Base-by-base conservation (phyloP, 2,329 filamentous ascomycete species). In the Huntiella moniliformis region DNA sequence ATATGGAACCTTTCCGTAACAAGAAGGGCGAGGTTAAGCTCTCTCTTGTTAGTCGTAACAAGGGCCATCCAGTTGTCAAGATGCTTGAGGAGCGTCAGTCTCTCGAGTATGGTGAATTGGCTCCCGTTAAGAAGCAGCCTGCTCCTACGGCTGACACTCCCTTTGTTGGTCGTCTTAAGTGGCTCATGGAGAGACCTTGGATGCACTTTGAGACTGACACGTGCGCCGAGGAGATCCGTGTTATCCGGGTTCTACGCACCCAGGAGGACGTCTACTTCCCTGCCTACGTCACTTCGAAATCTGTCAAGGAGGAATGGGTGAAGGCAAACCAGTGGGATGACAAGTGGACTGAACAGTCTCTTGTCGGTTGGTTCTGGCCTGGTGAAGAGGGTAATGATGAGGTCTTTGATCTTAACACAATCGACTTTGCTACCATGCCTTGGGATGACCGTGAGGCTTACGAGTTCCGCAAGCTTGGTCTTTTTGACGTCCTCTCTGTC, bases 301-400 rank as follows among this genome's bases (percentile, higher is more conserved):
- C 22, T 3, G 22, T 28, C 6, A 28, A 28, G 7, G 22, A 28
- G 22, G 22, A 28, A 28, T 28, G 22, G 22, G 22, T 28, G 22
- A 28, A 28, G 22, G 22, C 22, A 28, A 5, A 5, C 22, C 22
- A 28, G 22, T 28, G 22, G 22, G 22, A 28, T 28, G 22, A 28
- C 6, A 28, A 28, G 22, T 28, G 22, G 22, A 28, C 22, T 28
- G 22, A 28, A 8, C 22, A 5, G 22, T 28, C 22, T n/a, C 28
- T 46, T 3, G 37, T 50, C 17, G 48, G 48, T 12, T 50, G 48
- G 48, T 40, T 35, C 7, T 50, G 48, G 48, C 43, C 48, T 34
- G 39, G 32, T 15, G 48, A 50, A n/a, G 35, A 31, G 11, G 35
- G 32, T 16, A 35, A 31, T 13, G 31, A 43, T 17, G 16, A 47